These are phyloP conservation scores for Cutaneotrichosporon sp. DNA, from an alignment of 1,284 basidiomycete genomes.

Conservation along the genomic window DNA sequence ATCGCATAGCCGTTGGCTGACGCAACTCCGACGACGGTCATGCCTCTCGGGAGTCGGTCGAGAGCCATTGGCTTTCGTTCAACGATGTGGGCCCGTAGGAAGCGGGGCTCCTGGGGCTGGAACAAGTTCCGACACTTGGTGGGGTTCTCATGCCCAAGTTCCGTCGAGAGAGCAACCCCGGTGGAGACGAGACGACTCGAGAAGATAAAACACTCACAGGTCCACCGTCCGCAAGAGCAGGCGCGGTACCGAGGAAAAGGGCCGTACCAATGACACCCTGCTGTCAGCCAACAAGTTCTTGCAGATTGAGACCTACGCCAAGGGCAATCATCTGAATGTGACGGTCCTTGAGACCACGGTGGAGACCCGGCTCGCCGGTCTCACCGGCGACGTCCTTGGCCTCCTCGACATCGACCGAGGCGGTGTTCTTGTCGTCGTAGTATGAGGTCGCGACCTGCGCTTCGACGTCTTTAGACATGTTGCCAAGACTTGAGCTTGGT, in stretches of 20 bases:
- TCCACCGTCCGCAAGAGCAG: conserved; percentile 48
- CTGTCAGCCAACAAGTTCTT: conserved; percentile 8
- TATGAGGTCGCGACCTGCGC: background rate
- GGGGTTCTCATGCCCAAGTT: background rate
- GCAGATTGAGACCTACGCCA: conserved; percentile 11
- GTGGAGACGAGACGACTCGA: background rate
- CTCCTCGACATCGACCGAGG: background rate
- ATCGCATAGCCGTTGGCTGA: background rate
- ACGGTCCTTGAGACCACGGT: conserved; percentile 27
- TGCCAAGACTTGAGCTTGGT: background rate
- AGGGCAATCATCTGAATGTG: conserved; percentile 29
- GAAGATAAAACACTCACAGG: conserved; percentile 32
- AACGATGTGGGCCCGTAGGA: background rate
- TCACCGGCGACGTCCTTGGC: background rate
- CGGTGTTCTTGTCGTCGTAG: background rate
- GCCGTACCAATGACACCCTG: conserved; percentile 26
- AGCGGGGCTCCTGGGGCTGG: background rate
- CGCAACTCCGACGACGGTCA: background rate
- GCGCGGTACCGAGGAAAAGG: conserved; percentile 24
- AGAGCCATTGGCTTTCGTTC: too few relatives aligned
- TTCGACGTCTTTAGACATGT: background rate
- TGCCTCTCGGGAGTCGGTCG: too few relatives aligned
- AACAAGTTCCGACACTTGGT: background rate
- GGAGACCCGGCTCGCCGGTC: conserved; percentile 10
- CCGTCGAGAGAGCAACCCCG: background rate